A percentile compares a stretch with the other conserved stretches of the same genome.
Conservation (phyloP, 306 rosid species). For the Hippophae tibetana region DNA sequence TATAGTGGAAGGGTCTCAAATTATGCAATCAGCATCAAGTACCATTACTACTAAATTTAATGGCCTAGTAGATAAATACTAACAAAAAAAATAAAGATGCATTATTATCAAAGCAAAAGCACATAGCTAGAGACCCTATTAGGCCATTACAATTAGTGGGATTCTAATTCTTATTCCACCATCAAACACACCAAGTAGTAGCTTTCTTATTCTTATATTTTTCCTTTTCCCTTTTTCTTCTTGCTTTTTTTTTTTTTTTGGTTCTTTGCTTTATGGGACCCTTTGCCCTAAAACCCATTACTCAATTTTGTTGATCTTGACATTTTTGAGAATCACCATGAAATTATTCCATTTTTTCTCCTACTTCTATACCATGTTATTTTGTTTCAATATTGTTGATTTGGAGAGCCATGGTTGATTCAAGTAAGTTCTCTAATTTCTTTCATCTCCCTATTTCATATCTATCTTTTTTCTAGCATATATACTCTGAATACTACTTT, state of each 20-base stretch:
- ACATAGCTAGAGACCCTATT: background rate
- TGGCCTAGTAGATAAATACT: background rate
- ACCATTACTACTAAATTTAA: background rate
- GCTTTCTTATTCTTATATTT: constrained; percentile 27
- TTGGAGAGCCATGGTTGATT: background rate
- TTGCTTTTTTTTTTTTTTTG: background rate
- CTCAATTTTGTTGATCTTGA: constrained; percentile 26
- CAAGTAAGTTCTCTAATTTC: background rate
- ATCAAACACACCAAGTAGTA: constrained; percentile 19
- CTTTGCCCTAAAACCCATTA: constrained; percentile 29
- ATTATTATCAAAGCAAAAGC: background rate
- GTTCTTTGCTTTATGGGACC: constrained; percentile 48
- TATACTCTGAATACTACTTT: too few species aligned
- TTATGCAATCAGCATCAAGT: background rate
- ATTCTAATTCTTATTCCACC: constrained; percentile 61
- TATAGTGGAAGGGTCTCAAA: too few species aligned
- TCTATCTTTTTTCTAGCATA: too few species aligned
- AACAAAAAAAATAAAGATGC: too few species aligned
- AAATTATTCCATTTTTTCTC: constrained; percentile 18
- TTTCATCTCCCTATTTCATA: too few species aligned
- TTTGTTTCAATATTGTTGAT: background rate
- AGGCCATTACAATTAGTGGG: constrained; percentile 40
- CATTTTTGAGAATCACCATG: constrained; percentile 13
- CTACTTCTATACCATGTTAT: background rate
- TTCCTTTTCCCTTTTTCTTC: constrained; percentile 17